Percentiles rank a stretch among this genome's conserved stretches.
Conservation (phyloP, 805 yeast genomes). For the Sungouiella blattae region DNA sequence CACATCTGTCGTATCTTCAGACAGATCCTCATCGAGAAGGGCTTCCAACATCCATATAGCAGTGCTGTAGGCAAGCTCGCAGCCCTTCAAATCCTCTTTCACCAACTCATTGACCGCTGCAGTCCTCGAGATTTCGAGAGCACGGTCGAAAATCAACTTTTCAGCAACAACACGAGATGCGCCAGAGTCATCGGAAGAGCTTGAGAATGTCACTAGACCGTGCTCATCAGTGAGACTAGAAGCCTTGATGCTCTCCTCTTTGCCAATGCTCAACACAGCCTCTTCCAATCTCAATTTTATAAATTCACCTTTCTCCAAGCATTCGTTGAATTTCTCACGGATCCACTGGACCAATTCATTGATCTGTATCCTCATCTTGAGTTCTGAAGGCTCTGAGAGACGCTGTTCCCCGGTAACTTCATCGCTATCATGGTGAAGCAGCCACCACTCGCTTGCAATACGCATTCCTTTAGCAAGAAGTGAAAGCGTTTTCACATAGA, state of each 20-base stretch:
- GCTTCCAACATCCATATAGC: constrained; percentile 96
- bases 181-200: constrained; percentile 6
- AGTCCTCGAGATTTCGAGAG: constrained; percentile 84
- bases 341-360: constrained; percentile 87
- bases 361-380: constrained; percentile 32
- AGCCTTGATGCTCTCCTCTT: constrained; percentile 1
- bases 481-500: constrained; percentile 81
- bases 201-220: background rate
- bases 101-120: constrained; percentile 87
- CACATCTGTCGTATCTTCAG: constrained; percentile 30
- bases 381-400: constrained; percentile 12
- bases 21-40: constrained; percentile 50
- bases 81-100: constrained; percentile 67
- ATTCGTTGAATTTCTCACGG: constrained; percentile 82
- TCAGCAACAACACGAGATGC: constrained; percentile 56
- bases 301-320: constrained; percentile 83
- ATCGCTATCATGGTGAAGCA: constrained; percentile 27
- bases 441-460: constrained; percentile 90
- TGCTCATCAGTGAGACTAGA: constrained; percentile 3
- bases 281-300: constrained; percentile 56
- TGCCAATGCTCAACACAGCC: constrained; percentile 37
- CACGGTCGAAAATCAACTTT: constrained; percentile 85
- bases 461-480: constrained; percentile 83
- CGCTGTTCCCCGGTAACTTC: constrained; percentile 9
- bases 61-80: constrained; percentile 87